phyloP scores from a whole-genome alignment of 805 yeast species.

The Nakazawaea peltata region DNA sequence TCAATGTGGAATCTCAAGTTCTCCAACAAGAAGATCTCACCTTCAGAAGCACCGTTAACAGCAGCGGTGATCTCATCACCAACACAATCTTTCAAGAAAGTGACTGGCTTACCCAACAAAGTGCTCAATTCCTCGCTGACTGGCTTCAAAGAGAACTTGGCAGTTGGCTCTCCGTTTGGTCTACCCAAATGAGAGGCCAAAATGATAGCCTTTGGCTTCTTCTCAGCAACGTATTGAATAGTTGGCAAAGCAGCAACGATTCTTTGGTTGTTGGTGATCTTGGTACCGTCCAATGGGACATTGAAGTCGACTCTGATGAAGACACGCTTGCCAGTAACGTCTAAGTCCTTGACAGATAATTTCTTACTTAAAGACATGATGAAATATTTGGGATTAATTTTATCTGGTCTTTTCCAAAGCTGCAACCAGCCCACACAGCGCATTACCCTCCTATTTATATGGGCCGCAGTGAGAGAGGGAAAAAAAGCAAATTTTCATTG shows the following conservation, averaged over 20 bases:
- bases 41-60: constrained; percentile 64
- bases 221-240: constrained; percentile 87
- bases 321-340: constrained; percentile 86
- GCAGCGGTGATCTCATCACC: constrained; percentile 84
- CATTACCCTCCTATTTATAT: too few relatives aligned
- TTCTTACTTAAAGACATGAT: constrained; percentile 89
- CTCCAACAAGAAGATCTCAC: constrained; percentile 86
- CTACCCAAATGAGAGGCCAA: constrained; percentile 98
- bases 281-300: constrained; percentile 91
- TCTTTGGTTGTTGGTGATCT: constrained; percentile 98
- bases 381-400: too few relatives aligned
- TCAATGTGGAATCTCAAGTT: constrained; percentile 98
- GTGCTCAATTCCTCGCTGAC: constrained; percentile 83
- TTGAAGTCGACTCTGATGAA: constrained; percentile 97
- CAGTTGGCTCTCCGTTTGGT: constrained; percentile 90
- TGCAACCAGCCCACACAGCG: too few relatives aligned
- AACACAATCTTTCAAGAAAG: constrained; percentile 85
- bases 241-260: constrained; percentile 99
- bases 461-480: too few relatives aligned
- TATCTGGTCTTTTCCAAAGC: too few relatives aligned
- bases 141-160: constrained; percentile 88
- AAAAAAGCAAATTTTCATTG: too few relatives aligned
- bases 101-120: constrained; percentile 66
- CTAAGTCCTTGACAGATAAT: constrained; percentile 86
- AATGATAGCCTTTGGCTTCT: constrained; percentile 84